Conservation (phyloP, 2,329 filamentous ascomycete species). For the Colletotrichum sp. region DNA sequence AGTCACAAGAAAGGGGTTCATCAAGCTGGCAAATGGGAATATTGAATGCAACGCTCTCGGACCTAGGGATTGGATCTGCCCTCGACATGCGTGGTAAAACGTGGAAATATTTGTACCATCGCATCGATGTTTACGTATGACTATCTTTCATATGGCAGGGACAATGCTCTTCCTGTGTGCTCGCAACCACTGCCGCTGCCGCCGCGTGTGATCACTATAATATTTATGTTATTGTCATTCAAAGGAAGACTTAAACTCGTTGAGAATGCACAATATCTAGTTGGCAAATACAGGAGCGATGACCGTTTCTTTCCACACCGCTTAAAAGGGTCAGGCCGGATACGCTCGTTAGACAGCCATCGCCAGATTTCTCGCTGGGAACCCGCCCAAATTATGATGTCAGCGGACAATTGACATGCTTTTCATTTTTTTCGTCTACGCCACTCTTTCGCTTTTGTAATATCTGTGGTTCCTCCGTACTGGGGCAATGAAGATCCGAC, state of each 20-base stretch:
- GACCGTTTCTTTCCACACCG: neutral
- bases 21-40: neutral
- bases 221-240: neutral
- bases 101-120: neutral
- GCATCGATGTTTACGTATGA: accelerated
- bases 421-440: accelerated
- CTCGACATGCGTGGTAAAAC: neutral
- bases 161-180: neutral
- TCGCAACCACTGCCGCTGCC: neutral
- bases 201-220: neutral
- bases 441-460: neutral
- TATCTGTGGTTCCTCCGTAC: neutral
- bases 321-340: accelerated
- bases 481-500: neutral
- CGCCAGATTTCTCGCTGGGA: neutral
- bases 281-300: accelerated
- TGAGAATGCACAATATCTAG: neutral
- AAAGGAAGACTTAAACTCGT: neutral
- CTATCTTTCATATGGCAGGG: accelerated
- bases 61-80: neutral
- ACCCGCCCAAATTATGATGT: neutral
- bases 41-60: neutral
- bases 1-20: neutral
- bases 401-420: neutral
- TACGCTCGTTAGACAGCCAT: neutral